Percentiles rank a stretch among this genome's conserved stretches.
Conservation (phyloP, 1,139 yeast genomes). For the Debaryomyces robertsiae region DNA sequence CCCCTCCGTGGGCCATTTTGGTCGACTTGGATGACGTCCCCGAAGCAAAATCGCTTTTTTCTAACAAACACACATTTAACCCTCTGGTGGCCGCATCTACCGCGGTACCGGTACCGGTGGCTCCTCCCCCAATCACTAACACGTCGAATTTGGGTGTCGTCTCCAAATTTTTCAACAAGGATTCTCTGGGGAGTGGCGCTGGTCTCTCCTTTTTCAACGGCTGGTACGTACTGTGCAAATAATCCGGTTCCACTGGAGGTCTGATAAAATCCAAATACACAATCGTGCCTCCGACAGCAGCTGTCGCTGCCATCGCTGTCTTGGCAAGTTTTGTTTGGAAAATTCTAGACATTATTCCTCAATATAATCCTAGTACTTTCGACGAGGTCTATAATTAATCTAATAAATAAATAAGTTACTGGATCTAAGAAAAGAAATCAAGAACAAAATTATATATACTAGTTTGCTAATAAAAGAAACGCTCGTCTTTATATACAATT, state of each 20-base stretch:
- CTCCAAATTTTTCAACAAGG: slow-evolving; percentile 35
- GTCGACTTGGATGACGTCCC: slow-evolving; percentile 97
- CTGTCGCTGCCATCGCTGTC: slow-evolving; percentile 37
- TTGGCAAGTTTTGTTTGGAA: slow-evolving; percentile 30
- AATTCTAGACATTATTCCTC: slow-evolving; percentile 19
- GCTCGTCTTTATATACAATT: slow-evolving; percentile 7
- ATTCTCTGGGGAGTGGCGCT: slow-evolving; percentile 41
- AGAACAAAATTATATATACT: not conserved
- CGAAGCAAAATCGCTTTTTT: slow-evolving; percentile 84
- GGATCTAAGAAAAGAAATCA: slow-evolving; percentile 1
- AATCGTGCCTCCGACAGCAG: slow-evolving; percentile 40
- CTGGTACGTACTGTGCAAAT: slow-evolving; percentile 33
- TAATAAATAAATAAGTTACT: slow-evolving; percentile 2
- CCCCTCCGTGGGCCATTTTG: slow-evolving; percentile 98
- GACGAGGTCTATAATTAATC: not conserved
- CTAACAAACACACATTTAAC: slow-evolving; percentile 82
- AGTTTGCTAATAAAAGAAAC: slow-evolving; percentile 2
- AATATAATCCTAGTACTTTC: slow-evolving; percentile 2
- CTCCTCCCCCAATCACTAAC: slow-evolving; percentile 92
- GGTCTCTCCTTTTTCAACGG: slow-evolving; percentile 40
- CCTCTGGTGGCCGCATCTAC: slow-evolving; percentile 92
- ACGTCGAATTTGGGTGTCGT: slow-evolving; percentile 67
- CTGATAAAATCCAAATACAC: slow-evolving; percentile 46
- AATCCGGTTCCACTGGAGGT: slow-evolving; percentile 34
- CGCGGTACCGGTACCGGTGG: slow-evolving; percentile 93